Conservation (phyloP, 768 basidiomycete species). For the Suillus americanus region DNA sequence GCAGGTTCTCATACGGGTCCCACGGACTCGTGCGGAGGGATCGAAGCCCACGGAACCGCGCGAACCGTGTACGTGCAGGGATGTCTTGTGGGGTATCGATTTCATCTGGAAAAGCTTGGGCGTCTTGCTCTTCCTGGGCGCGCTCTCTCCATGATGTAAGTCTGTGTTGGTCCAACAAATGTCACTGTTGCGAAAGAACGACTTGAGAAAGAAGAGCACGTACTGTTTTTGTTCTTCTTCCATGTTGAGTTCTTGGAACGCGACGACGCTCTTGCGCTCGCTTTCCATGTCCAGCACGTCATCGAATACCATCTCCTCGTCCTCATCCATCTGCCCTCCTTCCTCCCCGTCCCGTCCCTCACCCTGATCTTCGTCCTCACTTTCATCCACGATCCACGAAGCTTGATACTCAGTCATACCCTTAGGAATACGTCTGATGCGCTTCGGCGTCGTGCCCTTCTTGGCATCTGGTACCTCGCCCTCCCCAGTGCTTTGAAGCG, state of each 20-base stretch:
- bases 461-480: slow-evolving; percentile 58
- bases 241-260: slow-evolving; percentile 74
- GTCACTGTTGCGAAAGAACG: slow-evolving; percentile 2
- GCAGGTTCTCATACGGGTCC: slow-evolving; percentile 97
- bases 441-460: slow-evolving; percentile 74
- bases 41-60: slow-evolving; percentile 86
- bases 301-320: slow-evolving; percentile 61
- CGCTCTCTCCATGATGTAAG: slow-evolving; percentile 68
- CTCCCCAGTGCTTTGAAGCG: slow-evolving; percentile 14
- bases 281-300: slow-evolving; percentile 59
- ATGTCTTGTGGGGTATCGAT: slow-evolving; percentile 90
- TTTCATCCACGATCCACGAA: slow-evolving; percentile 91
- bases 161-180: slow-evolving; percentile 36
- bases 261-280: slow-evolving; percentile 49
- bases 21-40: slow-evolving; percentile 95
- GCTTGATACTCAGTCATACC: slow-evolving; percentile 98
- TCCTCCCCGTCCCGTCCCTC: slow-evolving; percentile 36
- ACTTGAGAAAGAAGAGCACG: slow-evolving; percentile 26
- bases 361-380: slow-evolving; percentile 58
- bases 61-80: slow-evolving; percentile 80
- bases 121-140: slow-evolving; percentile 75
- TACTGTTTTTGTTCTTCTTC: slow-evolving; percentile 90
- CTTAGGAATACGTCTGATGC: slow-evolving; percentile 84
- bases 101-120: slow-evolving; percentile 92
- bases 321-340: slow-evolving; percentile 42